Base-by-base conservation (phyloP, 2,329 filamentous ascomycete species). In the Penicillium sp. region DNA sequence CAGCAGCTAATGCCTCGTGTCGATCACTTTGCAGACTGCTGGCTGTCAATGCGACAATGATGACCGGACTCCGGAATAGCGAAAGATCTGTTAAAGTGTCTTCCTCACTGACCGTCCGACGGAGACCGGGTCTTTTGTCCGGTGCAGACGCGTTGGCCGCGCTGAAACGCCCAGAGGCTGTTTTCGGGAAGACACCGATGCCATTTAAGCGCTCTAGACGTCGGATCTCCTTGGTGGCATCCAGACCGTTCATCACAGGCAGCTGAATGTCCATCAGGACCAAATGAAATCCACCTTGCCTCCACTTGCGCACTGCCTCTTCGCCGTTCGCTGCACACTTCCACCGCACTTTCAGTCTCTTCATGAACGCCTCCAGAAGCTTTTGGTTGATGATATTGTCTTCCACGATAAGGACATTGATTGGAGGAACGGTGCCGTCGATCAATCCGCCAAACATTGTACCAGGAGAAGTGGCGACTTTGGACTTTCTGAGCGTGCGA, bases 191-290 rank as follows among this genome's bases (percentile, higher is more conserved):
- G 14, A 95, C 90, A 46, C 92, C 92, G 56, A 97, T 95, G 5
- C 86, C 87, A 68, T 97, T 97, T 55, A 95, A 80, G 42, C 89
- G 81, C 72, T 99, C 93, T 33, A 97, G 74, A 45, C 93, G 78
- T 44, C 93, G 80, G 47, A 99, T 99, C 73, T 97, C 93, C 58
- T 92, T 89, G 0, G 93, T 97, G 13, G 93, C 93, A 54, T 96
- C 89, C 27, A 99, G 75, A 0, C 93, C 93, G 60, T 87, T 95
- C 91, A 99, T 96, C 62, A 96, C 86, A 4, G 93, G 93, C 49
- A 99, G 78, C 67, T 97, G 93, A 58, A 99, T 97, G 68, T 99
- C 93, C 93, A 99, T 99, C 46, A 99, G 76, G 13, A 99, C 93
- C 56, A 99, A 74, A 73, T 99, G 93, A 65, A 95, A 97, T 0